Evolutionary conservation across 1,139 yeast species (phyloP).

Genomic region (Hemisphaericaspora xylanilytica): DNA sequence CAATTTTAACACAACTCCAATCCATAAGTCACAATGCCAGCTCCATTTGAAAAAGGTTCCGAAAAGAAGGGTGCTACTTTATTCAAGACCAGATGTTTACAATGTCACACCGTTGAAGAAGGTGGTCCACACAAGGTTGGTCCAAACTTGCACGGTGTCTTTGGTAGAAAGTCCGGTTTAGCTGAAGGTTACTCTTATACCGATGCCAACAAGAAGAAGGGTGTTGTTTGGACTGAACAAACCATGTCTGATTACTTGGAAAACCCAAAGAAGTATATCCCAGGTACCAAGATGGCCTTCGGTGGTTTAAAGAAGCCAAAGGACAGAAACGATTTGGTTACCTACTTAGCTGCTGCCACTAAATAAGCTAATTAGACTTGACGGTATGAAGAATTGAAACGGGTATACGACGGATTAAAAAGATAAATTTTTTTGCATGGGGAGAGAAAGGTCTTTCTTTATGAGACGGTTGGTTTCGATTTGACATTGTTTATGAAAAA

Average conservation of each 20-base stretch:
- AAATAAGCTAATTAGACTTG: conserved; percentile 2
- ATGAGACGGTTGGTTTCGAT: too few species aligned
- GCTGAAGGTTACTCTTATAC: conserved; percentile 95
- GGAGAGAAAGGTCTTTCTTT: too few species aligned
- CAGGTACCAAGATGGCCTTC: conserved; percentile 99
- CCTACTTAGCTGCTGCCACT: conserved; percentile 83
- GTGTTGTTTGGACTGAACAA: conserved; percentile 83
- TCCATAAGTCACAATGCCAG: too few species aligned
- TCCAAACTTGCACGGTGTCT: conserved; percentile 94
- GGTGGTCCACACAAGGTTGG: conserved; percentile 99
- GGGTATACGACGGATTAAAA: neutral
- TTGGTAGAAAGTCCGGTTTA: conserved; percentile 89
- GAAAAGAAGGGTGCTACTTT: conserved; percentile 98
- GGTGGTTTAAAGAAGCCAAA: conserved; percentile 99
- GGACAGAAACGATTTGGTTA: conserved; percentile 95
- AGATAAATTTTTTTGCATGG: neutral
- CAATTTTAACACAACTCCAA: neutral
- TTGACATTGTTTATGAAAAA: neutral
- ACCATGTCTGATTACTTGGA: conserved; percentile 93
- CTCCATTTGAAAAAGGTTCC: conserved; percentile 69
- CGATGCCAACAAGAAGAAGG: conserved; percentile 97
- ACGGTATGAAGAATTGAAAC: neutral
- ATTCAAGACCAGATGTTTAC: conserved; percentile 98
- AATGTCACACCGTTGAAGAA: conserved; percentile 95
- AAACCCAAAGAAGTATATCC: conserved; percentile 99